Conservation (phyloP, 2,329 filamentous ascomycete species). For the Cladosporium phlei region DNA sequence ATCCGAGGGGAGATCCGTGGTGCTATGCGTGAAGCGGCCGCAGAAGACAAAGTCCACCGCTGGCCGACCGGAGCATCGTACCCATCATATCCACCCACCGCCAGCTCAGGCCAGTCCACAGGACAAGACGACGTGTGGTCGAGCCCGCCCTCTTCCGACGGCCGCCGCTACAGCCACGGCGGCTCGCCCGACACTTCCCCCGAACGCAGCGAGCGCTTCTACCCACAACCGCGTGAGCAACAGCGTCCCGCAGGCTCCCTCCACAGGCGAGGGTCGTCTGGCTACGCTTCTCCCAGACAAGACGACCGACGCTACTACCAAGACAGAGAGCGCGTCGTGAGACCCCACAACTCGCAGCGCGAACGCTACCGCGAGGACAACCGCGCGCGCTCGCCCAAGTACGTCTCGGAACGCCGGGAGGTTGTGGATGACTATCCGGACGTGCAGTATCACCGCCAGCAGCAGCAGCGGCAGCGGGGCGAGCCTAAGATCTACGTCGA, state of each 20-base stretch:
- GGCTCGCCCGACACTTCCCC: slow-evolving; percentile 2
- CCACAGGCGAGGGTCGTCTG: background rate
- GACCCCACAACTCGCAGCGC: background rate
- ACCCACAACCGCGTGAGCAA: no score
- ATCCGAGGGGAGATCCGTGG: background rate
- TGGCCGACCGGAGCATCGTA: background rate
- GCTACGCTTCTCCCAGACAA: background rate
- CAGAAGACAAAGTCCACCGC: slow-evolving; percentile 2
- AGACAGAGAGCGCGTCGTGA: background rate
- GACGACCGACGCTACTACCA: slow-evolving; percentile 1
- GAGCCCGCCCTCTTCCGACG: background rate
- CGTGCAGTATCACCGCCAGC: background rate
- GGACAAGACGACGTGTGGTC: background rate
- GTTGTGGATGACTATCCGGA: slow-evolving; percentile 4
- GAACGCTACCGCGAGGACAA: slow-evolving; percentile 1
- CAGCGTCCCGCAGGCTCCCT: background rate
- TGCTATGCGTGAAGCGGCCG: background rate
- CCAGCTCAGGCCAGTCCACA: background rate
- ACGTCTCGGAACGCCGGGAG: background rate
- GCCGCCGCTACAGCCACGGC: background rate
- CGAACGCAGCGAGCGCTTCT: background rate
- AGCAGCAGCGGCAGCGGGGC: background rate
- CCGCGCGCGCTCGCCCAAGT: background rate
- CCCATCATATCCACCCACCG: background rate
- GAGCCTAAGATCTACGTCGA: background rate